Evolutionary conservation across 164 flowering plant genomes (phyloP), one percentile per base, ranked within the genome.

Genomic region (Stephania yunnanensis): DNA sequence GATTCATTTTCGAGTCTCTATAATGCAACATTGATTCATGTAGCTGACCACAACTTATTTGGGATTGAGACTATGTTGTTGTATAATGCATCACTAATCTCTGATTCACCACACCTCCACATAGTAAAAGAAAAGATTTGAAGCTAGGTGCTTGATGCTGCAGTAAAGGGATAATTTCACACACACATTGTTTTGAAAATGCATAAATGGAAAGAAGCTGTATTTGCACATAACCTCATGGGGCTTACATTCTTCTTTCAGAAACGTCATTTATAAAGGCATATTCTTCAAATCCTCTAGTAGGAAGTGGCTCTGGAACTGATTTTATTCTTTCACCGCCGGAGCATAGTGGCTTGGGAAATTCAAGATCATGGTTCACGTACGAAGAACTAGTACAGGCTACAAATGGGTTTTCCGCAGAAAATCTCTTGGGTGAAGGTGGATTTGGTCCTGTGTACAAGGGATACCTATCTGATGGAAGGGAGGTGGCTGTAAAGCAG

Each of bases 371-470:
- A 17, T 86, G 83, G 83, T 93, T 89, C 82, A 80, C 91, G 3
- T 91, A 86, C 74, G 87, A 88, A 74, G 97, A 94, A 73, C 84
- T 94, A 25, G 77, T 77, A 63, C 83, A 80, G 68, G 92, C 86
- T 19, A 94, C 97, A 67, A 77, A 88, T 84, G 91, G 94, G 29
- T 94, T 94, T 85, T 89, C 97, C n/a, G 79, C 53, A 46, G 81
- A 85, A 6, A 91, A 94, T 84, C 86, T 92, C 71, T 82, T 92
- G 82, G 97, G 97, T 46, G 89, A 89, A 84, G 97, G 98, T 77
- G 98, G 97, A 71, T 94, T 94, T 83, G 97, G 98, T 80, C 82
- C 79, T 75, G 97, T 92, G 6, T 89, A 89, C 78, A 91, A 89
- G 83, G 98, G 98, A 42, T 53, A 10, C 69, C 83, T 92, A 36